Evolutionary conservation across 352 stramenopile genomes (phyloP).

Genomic region (Globisporangium emineosum): DNA sequence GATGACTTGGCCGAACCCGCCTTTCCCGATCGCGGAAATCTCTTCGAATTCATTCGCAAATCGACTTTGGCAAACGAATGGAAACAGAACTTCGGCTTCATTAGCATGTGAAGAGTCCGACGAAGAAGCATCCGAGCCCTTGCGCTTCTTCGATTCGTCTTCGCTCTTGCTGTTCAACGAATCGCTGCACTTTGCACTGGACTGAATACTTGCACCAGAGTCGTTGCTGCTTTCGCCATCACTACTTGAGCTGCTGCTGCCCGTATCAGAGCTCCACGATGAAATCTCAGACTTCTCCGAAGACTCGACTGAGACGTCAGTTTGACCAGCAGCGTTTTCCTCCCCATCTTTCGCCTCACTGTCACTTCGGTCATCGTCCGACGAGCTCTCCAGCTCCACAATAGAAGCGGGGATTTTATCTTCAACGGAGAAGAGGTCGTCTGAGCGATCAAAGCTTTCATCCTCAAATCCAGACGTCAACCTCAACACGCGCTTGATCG

Average conservation of each 20-base stretch:
- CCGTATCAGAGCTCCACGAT: constrained; percentile 39
- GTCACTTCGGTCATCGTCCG: constrained; percentile 22
- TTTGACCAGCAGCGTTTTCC: not conserved
- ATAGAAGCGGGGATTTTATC: constrained; percentile 15
- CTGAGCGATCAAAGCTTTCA: constrained; percentile 21
- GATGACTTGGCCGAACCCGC: constrained; percentile 94
- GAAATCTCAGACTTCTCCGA: constrained; percentile 32
- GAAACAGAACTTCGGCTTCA: constrained; percentile 73
- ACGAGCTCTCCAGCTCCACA: constrained; percentile 15
- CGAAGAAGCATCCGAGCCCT: constrained; percentile 52
- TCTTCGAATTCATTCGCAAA: constrained; percentile 86
- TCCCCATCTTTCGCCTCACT: not conserved
- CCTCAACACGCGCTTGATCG: constrained; percentile 25
- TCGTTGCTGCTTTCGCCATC: constrained; percentile 14
- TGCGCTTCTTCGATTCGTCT: constrained; percentile 20
- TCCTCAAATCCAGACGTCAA: constrained; percentile 20
- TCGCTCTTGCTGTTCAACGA: constrained; percentile 10
- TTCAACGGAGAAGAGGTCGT: constrained; percentile 26
- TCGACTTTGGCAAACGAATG: constrained; percentile 81
- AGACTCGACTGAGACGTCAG: constrained; percentile 25
- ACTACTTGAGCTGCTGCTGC: constrained; percentile 17
- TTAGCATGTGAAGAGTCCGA: constrained; percentile 42
- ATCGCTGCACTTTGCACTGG: constrained; percentile 14
- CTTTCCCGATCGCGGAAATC: constrained; percentile 87
- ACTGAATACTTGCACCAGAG: constrained; percentile 7